Evolutionary conservation across 2,329 filamentous ascomycete species (phyloP).

Genomic region (Mycosphaerella arachidis): DNA sequence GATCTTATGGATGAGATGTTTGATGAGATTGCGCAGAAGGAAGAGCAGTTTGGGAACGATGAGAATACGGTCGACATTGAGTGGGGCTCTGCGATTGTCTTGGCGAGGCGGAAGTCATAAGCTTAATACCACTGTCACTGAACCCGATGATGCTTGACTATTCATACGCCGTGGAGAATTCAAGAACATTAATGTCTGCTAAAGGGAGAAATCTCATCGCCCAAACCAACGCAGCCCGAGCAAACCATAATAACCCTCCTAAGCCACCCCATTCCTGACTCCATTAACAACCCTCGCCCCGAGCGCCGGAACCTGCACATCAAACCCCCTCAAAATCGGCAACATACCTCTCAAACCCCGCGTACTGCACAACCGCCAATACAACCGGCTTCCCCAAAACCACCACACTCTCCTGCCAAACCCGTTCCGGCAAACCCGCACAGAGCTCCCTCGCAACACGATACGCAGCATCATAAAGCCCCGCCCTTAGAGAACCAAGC

Average conservation of each 20-base stretch:
- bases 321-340: conserved; percentile 15
- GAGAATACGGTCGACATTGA: conserved; percentile 52
- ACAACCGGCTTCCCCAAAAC: conserved; percentile 7
- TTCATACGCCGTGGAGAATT: too few species aligned
- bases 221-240: too few species aligned
- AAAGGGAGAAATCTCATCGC: too few species aligned
- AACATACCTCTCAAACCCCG: conserved; percentile 8
- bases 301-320: conserved; percentile 14
- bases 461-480: conserved; percentile 9
- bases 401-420: conserved; percentile 10
- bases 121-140: background rate
- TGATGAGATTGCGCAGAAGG: conserved; percentile 53
- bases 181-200: too few species aligned
- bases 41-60: conserved; percentile 49
- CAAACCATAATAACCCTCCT: too few species aligned
- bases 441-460: conserved; percentile 10
- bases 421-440: conserved; percentile 1
- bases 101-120: conserved; percentile 46
- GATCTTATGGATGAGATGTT: conserved; percentile 62
- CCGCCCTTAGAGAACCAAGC: conserved; percentile 8
- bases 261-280: background rate
- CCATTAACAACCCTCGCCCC: conserved; percentile 6
- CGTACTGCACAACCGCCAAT: conserved; percentile 6
- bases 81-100: conserved; percentile 58
- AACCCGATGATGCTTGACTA: too few species aligned